These are phyloP conservation scores for Leptomonas seymouri DNA, from an alignment of 208 protist species.

Conservation along the genomic window DNA sequence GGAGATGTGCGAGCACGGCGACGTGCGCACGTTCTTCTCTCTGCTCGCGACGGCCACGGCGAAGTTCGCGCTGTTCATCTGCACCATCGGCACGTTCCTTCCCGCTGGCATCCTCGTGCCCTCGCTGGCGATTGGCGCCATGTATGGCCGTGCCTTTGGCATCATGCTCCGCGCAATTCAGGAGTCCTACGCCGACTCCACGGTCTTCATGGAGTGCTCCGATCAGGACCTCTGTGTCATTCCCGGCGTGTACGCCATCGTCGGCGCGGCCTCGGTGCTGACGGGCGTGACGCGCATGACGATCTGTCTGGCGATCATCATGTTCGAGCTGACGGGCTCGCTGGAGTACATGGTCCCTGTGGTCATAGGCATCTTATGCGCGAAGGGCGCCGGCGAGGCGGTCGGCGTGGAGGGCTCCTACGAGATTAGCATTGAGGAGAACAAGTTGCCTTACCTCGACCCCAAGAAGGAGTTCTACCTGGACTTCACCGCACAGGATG, in stretches of 20 bases:
- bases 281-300: conserved; percentile 94
- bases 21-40: conserved; percentile 51
- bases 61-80: conserved; percentile 63
- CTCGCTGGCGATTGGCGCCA: conserved; percentile 88
- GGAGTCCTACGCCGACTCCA: conserved; percentile 53
- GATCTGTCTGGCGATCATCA: conserved; percentile 94
- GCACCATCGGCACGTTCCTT: conserved; percentile 72
- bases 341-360: conserved; percentile 83
- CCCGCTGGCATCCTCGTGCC: conserved; percentile 94
- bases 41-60: conserved; percentile 58
- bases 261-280: conserved; percentile 91
- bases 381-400: conserved; percentile 74
- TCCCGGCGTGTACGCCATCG: conserved; percentile 92
- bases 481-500: conserved; percentile 53
- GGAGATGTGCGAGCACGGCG: conserved; percentile 58
- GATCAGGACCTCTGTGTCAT: conserved; percentile 78
- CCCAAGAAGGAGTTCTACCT: conserved; percentile 78
- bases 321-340: conserved; percentile 93
- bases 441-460: conserved; percentile 79
- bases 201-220: conserved; percentile 68
- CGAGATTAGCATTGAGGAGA: conserved; percentile 79
- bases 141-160: conserved; percentile 79
- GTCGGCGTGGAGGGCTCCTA: conserved; percentile 76
- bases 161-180: conserved; percentile 62
- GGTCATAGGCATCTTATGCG: conserved; percentile 69